These are phyloP conservation scores for Aspergillus udagawae DNA, from an alignment of 2,329 filamentous ascomycete species.

Conservation along the genomic window DNA sequence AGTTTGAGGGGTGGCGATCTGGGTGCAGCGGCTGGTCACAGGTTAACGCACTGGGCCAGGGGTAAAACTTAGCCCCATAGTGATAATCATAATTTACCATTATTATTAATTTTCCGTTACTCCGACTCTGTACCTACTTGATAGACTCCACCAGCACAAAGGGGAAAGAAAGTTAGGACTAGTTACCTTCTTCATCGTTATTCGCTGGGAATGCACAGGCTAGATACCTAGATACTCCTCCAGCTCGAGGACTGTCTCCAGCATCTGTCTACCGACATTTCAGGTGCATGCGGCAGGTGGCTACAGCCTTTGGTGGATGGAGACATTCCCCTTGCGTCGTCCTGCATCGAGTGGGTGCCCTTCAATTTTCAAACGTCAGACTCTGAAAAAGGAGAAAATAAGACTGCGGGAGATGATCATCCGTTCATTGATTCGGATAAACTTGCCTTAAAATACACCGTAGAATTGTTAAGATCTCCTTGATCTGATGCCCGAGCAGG, in stretches of 20 bases:
- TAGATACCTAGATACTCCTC: background rate
- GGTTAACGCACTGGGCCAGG: constrained; percentile 19
- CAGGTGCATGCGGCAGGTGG: constrained; percentile 15
- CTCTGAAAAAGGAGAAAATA: background rate
- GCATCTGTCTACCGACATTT: background rate
- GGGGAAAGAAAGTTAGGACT: background rate
- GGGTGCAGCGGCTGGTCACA: constrained; percentile 4
- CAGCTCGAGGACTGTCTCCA: background rate
- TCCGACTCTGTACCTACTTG: background rate
- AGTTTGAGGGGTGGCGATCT: background rate
- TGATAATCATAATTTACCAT: background rate
- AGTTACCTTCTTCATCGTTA: background rate
- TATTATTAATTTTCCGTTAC: background rate
- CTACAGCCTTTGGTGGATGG: constrained; percentile 7
- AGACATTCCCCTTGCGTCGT: constrained; percentile 20
- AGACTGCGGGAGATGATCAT: background rate
- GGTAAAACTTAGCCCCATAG: constrained; percentile 13
- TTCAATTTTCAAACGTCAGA: background rate
- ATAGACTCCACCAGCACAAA: background rate
- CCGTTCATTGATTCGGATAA: background rate
- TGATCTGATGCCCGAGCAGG: background rate
- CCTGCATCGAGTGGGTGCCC: constrained; percentile 4
- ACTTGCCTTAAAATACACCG: background rate
- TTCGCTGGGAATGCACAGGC: background rate
- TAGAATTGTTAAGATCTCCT: background rate